A percentile compares a stretch with the other conserved stretches of the same genome.
Evolutionary conservation across 768 basidiomycete species (phyloP).

Genomic region (Chalciporus pseudorubinellus): DNA sequence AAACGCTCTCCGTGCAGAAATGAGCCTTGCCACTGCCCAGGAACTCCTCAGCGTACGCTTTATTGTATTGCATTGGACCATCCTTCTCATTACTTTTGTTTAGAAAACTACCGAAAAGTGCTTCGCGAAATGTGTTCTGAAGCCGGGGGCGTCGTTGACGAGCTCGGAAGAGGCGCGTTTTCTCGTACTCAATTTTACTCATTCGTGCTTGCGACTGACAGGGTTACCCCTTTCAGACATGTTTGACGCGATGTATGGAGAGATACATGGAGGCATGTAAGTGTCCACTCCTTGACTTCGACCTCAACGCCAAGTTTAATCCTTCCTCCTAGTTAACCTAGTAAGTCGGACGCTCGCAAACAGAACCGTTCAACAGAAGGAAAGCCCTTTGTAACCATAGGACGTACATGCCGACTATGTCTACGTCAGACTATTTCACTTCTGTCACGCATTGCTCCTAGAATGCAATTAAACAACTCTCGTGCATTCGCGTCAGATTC

Average conservation of each 20-base stretch:
- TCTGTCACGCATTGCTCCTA: neutral
- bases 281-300: constrained; percentile 27
- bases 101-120: constrained; percentile 83
- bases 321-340: constrained; percentile 60
- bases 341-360: constrained; percentile 67
- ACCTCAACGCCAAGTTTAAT: constrained; percentile 4
- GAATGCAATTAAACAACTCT: neutral
- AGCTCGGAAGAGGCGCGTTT: constrained; percentile 69
- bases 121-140: constrained; percentile 72
- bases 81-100: neutral
- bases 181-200: neutral
- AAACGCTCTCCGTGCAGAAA: constrained; percentile 64
- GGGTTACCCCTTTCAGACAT: constrained; percentile 47
- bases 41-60: constrained; percentile 69
- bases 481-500: neutral
- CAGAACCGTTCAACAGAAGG: constrained; percentile 41
- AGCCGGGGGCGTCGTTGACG: constrained; percentile 68
- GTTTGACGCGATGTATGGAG: constrained; percentile 72
- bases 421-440: neutral
- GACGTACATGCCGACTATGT: neutral
- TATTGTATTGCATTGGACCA: neutral
- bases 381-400: constrained; percentile 10
- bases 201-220: neutral
- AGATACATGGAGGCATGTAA: constrained; percentile 84
- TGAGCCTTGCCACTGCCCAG: constrained; percentile 73